Percentiles rank a stretch among this genome's conserved stretches.
phyloP scores from a whole-genome alignment of 768 basidiomycete genomes.

The Naganishia kalamii region DNA sequence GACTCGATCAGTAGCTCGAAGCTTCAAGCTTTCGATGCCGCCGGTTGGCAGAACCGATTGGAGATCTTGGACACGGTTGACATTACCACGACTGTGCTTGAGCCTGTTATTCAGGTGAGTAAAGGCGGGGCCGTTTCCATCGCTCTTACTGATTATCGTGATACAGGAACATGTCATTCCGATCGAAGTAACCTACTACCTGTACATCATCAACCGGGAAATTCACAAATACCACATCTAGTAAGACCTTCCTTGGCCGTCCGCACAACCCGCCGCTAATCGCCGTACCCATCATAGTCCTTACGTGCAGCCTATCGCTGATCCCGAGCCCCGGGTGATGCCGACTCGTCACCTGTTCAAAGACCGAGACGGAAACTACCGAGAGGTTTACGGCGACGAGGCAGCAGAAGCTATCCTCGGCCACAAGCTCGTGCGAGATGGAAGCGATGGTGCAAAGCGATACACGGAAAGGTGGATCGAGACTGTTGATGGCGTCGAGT shows the following conservation, averaged over 20 bases:
- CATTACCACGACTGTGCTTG: constrained; percentile 33
- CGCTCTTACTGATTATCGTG: not conserved
- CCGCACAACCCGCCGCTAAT: not conserved
- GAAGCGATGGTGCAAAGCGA: constrained; percentile 8
- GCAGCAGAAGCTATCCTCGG: constrained; percentile 43
- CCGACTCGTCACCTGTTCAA: constrained; percentile 40
- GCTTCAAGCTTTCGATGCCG: constrained; percentile 28
- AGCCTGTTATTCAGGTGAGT: constrained; percentile 43
- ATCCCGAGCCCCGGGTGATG: constrained; percentile 39
- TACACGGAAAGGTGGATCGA: constrained; percentile 24
- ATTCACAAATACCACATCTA: constrained; percentile 43
- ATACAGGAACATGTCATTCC: constrained; percentile 37
- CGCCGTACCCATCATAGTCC: constrained; percentile 27
- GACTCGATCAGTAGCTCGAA: constrained; percentile 17
- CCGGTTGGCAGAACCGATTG: constrained; percentile 31
- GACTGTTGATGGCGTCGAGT: constrained; percentile 21
- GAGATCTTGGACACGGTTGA: constrained; percentile 32
- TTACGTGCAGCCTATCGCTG: constrained; percentile 41
- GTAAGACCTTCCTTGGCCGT: constrained; percentile 22
- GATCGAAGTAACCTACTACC: constrained; percentile 35
- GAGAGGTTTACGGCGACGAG: constrained; percentile 42
- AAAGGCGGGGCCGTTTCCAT: not conserved
- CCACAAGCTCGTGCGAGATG: constrained; percentile 4
- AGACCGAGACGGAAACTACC: constrained; percentile 34
- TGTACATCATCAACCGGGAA: constrained; percentile 34